Evolutionary conservation across 1,139 yeast genomes (phyloP).

Genomic region (Yueomyces sp.): DNA sequence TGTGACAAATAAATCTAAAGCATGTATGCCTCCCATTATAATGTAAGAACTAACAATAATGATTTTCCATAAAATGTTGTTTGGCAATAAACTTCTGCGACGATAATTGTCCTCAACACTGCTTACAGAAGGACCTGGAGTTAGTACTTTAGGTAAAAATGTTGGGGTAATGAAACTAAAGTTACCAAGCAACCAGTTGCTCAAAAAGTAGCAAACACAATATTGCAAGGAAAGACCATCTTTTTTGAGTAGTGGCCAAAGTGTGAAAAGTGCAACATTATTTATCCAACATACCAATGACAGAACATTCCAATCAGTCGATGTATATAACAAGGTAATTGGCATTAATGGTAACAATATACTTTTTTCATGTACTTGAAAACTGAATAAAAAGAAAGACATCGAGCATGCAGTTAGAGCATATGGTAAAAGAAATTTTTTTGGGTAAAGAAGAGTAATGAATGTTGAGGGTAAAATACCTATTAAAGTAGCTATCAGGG

Average conservation of each 20-base stretch:
- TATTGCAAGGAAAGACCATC: slow-evolving; percentile 71
- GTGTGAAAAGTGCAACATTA: slow-evolving; percentile 70
- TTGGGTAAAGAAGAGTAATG: slow-evolving; percentile 39
- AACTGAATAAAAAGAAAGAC: slow-evolving; percentile 81
- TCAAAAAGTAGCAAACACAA: slow-evolving; percentile 42
- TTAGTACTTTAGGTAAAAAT: slow-evolving; percentile 29
- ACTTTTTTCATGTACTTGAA: slow-evolving; percentile 92
- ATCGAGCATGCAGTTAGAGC: slow-evolving; percentile 76
- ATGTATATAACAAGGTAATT: slow-evolving; percentile 51
- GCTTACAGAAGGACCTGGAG: slow-evolving; percentile 32
- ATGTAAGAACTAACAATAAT: slow-evolving; percentile 49
- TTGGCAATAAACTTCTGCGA: slow-evolving; percentile 38
- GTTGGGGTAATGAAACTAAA: slow-evolving; percentile 32
- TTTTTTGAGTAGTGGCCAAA: slow-evolving; percentile 75
- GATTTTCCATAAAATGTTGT: slow-evolving; percentile 40
- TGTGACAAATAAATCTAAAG: slow-evolving; percentile 35
- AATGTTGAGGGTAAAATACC: slow-evolving; percentile 59
- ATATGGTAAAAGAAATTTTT: slow-evolving; percentile 45
- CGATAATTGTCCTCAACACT: slow-evolving; percentile 21
- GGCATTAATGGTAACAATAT: slow-evolving; percentile 84
- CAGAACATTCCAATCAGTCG: slow-evolving; percentile 44
- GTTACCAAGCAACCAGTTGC: slow-evolving; percentile 79
- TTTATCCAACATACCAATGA: slow-evolving; percentile 79
- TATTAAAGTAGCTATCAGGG: slow-evolving; percentile 50
- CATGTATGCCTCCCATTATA: slow-evolving; percentile 39